Conservation (phyloP, 164 flowering plant genomes). For the Dillenia suffruticosa region DNA sequence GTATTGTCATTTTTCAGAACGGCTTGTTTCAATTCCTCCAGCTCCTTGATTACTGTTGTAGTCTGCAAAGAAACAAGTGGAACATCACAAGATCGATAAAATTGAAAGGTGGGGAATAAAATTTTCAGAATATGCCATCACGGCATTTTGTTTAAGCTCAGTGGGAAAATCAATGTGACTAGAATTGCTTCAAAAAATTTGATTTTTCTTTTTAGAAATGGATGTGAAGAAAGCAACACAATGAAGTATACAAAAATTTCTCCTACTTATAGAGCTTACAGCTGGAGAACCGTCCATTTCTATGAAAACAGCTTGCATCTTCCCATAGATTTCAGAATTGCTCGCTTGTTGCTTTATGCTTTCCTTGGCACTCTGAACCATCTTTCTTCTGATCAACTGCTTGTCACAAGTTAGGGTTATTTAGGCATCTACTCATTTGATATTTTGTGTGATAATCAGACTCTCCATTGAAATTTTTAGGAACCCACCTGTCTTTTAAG, state of each 20-base stretch:
- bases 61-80: slow-evolving; percentile 14
- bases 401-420: too few relatives aligned
- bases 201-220: too few relatives aligned
- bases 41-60: slow-evolving; percentile 27
- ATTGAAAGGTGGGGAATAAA: neutral
- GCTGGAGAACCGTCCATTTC: slow-evolving; percentile 35
- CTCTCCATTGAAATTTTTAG: too few relatives aligned
- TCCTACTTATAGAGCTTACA: slow-evolving; percentile 15
- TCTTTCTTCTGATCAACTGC: slow-evolving; percentile 44
- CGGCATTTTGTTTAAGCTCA: too few relatives aligned
- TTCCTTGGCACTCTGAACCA: slow-evolving; percentile 49
- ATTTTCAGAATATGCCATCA: neutral
- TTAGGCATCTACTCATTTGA: too few relatives aligned
- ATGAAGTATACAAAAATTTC: too few relatives aligned
- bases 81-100: neutral
- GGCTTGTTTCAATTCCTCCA: slow-evolving; percentile 49
- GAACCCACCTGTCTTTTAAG: slow-evolving; percentile 22
- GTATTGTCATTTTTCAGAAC: slow-evolving; percentile 33
- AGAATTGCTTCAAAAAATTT: too few relatives aligned
- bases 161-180: too few relatives aligned
- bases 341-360: slow-evolving; percentile 34
- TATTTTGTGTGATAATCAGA: too few relatives aligned
- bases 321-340: slow-evolving; percentile 45
- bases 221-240: too few relatives aligned
- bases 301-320: slow-evolving; percentile 48